These are phyloP conservation scores for Neonectria punicea DNA, from an alignment of 2,329 filamentous ascomycete genomes.

Conservation along the genomic window DNA sequence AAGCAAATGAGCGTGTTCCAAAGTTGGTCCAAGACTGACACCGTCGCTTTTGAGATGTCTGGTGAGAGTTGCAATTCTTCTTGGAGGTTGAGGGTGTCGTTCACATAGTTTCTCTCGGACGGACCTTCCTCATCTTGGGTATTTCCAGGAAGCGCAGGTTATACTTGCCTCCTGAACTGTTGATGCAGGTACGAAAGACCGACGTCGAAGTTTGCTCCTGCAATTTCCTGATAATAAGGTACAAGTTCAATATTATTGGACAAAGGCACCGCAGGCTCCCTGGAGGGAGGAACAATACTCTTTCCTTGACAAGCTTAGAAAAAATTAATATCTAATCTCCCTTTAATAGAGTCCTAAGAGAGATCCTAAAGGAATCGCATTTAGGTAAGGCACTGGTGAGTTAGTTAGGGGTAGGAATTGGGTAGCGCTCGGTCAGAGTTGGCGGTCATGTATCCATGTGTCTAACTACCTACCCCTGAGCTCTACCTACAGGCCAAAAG, in stretches of 20 bases:
- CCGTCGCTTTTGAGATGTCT: not conserved
- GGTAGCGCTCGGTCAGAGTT: no score
- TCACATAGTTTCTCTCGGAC: not conserved
- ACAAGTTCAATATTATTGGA: not conserved
- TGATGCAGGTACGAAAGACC: not conserved
- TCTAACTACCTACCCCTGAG: not conserved
- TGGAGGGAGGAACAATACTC: no score
- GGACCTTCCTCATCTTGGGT: not conserved
- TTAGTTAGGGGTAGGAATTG: no score
- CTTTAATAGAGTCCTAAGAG: no score
- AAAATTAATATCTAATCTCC: no score
- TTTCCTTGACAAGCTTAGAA: no score
- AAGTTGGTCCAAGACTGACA: slow-evolving; percentile 4
- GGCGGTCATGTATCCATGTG: no score
- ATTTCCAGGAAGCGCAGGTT: not conserved
- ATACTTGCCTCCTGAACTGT: not conserved
- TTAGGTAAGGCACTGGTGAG: no score
- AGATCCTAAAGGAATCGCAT: no score
- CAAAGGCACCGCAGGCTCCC: no score
- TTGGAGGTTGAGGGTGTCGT: not conserved
- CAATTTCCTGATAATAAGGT: not conserved
- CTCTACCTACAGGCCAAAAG: slow-evolving; percentile 12
- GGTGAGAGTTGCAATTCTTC: not conserved
- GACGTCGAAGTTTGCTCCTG: not conserved
- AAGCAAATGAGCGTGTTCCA: slow-evolving; percentile 1